These are phyloP conservation scores for Tetrahymena borealis DNA, from an alignment of 73 alveolate genomes.

Conservation along the genomic window DNA sequence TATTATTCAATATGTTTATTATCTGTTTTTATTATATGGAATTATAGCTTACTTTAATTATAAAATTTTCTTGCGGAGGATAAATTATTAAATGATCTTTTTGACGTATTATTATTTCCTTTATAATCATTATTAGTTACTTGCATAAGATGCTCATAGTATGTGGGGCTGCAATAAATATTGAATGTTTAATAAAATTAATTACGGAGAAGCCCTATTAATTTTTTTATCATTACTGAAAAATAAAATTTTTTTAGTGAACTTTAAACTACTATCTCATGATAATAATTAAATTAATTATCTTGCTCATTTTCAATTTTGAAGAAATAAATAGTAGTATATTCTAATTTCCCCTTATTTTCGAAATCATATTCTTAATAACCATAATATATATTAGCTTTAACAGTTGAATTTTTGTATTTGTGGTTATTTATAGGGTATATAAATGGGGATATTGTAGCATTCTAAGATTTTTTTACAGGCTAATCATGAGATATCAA, in stretches of 20 bases:
- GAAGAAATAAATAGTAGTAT: neutral
- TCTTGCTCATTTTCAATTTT: neutral
- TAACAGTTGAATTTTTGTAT: neutral
- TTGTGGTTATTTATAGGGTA: neutral
- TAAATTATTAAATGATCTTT: neutral
- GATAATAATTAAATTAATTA: neutral
- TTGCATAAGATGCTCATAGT: neutral
- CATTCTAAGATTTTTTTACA: no score
- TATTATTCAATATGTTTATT: neutral
- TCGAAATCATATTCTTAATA: neutral
- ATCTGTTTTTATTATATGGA: neutral
- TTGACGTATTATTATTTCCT: neutral
- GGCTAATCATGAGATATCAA: no score
- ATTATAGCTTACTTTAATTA: neutral
- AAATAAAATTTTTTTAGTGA: neutral
- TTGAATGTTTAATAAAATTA: no score
- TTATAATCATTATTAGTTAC: neutral
- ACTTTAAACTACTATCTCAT: neutral
- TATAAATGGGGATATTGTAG: neutral
- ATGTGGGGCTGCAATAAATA: neutral
- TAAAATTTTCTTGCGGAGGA: neutral
- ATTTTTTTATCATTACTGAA: neutral
- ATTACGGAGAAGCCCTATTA: neutral
- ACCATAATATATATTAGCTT: neutral
- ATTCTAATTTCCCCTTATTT: neutral